phyloP scores from a whole-genome alignment of 2,329 filamentous ascomycete genomes.

The Periconia digitata region DNA sequence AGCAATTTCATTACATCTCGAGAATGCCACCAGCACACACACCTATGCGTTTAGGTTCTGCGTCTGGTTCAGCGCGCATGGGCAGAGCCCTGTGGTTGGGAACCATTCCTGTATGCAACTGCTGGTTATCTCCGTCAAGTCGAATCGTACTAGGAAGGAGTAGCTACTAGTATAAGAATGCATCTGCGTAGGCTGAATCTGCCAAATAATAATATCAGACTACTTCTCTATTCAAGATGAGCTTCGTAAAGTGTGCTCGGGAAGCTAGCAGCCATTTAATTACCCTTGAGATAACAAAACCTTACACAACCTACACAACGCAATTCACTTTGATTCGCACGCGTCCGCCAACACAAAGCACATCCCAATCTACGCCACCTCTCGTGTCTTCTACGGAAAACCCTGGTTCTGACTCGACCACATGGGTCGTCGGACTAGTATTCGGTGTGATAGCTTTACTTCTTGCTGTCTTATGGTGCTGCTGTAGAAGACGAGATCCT shows the following conservation, averaged over 20 bases:
- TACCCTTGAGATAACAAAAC: constrained; percentile 8
- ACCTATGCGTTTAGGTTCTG: not conserved
- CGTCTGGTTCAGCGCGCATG: not conserved
- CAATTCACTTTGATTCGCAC: constrained; percentile 5
- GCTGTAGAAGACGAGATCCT: constrained; percentile 8
- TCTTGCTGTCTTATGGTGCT: constrained; percentile 9
- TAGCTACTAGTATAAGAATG: constrained; percentile 3
- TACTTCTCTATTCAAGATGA: constrained; percentile 5
- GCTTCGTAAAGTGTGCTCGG: constrained; percentile 1
- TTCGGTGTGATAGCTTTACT: constrained; percentile 6
- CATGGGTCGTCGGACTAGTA: constrained; percentile 7
- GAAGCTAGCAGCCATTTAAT: constrained; percentile 2
- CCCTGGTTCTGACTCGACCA: constrained; percentile 1
- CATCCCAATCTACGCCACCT: constrained; percentile 4
- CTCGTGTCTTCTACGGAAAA: constrained; percentile 3
- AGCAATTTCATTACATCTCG: not conserved
- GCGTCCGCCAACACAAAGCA: constrained; percentile 2
- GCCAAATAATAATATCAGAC: constrained; percentile 4
- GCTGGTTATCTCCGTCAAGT: not conserved
- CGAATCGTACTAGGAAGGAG: not conserved
- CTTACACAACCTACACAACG: constrained; percentile 8
- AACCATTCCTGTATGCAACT: constrained; percentile 7
- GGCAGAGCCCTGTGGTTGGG: not conserved
- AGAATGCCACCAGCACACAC: not conserved
- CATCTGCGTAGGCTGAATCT: not conserved